Evolutionary conservation across 2,329 filamentous ascomycete species (phyloP).

Genomic region (Thelonectria blattea): DNA sequence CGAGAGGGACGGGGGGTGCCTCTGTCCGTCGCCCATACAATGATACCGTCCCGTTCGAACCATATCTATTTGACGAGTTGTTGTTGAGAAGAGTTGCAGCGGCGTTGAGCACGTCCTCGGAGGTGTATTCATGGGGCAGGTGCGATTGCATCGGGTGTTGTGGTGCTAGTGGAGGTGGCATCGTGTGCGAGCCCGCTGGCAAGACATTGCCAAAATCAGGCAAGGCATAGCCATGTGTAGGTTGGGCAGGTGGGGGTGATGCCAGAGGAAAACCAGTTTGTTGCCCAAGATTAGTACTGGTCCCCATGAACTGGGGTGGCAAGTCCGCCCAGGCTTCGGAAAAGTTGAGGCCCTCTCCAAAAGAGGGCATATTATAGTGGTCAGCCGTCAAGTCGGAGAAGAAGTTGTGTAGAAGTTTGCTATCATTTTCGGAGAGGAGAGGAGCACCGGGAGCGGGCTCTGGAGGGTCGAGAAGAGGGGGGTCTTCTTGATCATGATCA

Average conservation of each 20-base stretch:
- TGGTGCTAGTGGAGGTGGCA: constrained; percentile 42
- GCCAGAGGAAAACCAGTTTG: constrained; percentile 46
- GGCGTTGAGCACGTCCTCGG: constrained; percentile 62
- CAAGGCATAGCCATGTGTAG: constrained; percentile 28
- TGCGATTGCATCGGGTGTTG: constrained; percentile 38
- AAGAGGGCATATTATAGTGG: constrained; percentile 56
- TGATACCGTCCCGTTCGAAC: constrained; percentile 36
- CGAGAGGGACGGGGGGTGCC: constrained; percentile 46
- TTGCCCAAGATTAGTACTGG: constrained; percentile 66
- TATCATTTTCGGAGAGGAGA: constrained; percentile 68
- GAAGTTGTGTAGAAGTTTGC: constrained; percentile 62
- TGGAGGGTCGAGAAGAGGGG: constrained; percentile 60
- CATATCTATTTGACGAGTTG: constrained; percentile 38
- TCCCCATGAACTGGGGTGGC: constrained; percentile 70
- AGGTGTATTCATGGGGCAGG: constrained; percentile 41
- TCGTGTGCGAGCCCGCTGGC: constrained; percentile 41
- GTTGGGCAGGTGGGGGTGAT: constrained; percentile 32
- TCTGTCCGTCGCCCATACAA: constrained; percentile 35
- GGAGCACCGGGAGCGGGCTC: constrained; percentile 69
- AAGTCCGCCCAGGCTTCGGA: constrained; percentile 62
- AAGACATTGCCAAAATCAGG: constrained; percentile 29
- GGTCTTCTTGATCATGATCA: constrained; percentile 52
- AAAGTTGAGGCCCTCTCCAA: constrained; percentile 57
- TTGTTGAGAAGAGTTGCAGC: constrained; percentile 61
- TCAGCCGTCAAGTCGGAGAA: constrained; percentile 61